A percentile compares a stretch with the other conserved stretches of the same genome.
Conservation (phyloP, 306 rosid genomes). For the Medicago truncatula region DNA sequence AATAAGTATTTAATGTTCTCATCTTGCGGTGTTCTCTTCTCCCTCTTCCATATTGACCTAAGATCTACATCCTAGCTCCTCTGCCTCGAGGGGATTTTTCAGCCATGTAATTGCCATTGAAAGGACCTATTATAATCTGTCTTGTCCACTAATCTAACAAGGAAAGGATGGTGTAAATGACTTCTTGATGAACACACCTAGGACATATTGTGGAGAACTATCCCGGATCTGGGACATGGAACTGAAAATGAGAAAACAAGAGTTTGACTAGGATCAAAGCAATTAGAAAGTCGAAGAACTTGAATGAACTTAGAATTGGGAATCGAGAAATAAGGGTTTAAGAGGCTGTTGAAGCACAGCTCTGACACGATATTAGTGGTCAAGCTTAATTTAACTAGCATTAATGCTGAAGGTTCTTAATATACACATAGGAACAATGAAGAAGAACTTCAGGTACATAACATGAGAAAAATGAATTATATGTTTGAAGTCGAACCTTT, state of each 20-base stretch:
- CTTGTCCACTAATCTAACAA: not conserved
- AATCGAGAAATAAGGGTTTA: constrained; percentile 8
- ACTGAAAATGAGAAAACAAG: constrained; percentile 4
- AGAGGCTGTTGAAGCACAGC: not conserved
- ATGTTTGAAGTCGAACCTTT: not conserved
- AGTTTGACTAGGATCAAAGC: not conserved
- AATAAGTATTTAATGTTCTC: no score
- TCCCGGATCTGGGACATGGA: not conserved
- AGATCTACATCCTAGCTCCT: no score
- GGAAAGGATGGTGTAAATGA: not conserved
- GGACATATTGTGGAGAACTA: not conserved
- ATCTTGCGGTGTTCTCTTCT: no score
- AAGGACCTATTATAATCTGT: not conserved
- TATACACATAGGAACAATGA: not conserved
- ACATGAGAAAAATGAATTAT: constrained; percentile 2
- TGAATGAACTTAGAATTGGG: not conserved
- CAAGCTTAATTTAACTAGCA: not conserved
- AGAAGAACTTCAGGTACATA: constrained; percentile 14
- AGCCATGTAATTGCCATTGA: not conserved
- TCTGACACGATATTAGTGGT: not conserved
- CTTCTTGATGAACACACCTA: not conserved
- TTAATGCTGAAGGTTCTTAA: not conserved
- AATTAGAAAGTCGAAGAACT: not conserved
- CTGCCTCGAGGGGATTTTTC: no score
- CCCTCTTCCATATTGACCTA: no score